These are phyloP conservation scores for Plasmopara muralis DNA, from an alignment of 352 stramenopile genomes.

Conservation along the genomic window DNA sequence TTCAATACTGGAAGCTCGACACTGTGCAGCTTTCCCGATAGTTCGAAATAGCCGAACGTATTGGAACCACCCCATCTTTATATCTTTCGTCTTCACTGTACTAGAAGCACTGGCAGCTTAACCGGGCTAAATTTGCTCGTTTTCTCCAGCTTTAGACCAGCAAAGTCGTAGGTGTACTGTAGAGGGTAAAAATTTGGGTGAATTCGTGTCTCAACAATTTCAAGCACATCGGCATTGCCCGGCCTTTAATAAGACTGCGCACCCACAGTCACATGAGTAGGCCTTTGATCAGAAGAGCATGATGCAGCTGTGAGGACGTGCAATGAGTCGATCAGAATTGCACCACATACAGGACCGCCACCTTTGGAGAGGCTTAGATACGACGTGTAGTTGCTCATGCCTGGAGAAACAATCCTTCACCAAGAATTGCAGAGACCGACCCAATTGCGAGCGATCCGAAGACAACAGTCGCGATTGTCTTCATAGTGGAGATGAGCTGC, in stretches of 20 bases:
- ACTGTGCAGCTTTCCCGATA: no score
- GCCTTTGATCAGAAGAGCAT: neutral
- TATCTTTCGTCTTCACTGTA: no score
- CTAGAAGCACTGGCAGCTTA: neutral
- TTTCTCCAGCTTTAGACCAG: neutral
- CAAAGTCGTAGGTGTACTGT: neutral
- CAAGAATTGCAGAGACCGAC: conserved; percentile 19
- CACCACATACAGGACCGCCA: neutral
- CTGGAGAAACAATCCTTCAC: conserved; percentile 19
- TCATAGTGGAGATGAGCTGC: neutral
- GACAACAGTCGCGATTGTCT: conserved; percentile 3
- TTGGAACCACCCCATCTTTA: no score
- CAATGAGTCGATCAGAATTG: neutral
- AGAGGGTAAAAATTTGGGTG: neutral
- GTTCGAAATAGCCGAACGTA: neutral
- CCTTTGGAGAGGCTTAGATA: neutral
- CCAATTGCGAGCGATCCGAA: conserved; percentile 1
- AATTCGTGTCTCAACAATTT: neutral
- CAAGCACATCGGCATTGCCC: neutral
- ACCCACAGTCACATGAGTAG: neutral
- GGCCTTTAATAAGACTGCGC: no score
- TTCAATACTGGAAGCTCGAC: no score
- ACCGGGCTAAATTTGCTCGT: neutral
- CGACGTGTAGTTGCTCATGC: neutral
- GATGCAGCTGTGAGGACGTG: neutral